A percentile compares a stretch with the other conserved stretches of the same genome.
Evolutionary conservation across 2,329 filamentous ascomycete genomes (phyloP).

Genomic region (Mycocentrospora acerina): DNA sequence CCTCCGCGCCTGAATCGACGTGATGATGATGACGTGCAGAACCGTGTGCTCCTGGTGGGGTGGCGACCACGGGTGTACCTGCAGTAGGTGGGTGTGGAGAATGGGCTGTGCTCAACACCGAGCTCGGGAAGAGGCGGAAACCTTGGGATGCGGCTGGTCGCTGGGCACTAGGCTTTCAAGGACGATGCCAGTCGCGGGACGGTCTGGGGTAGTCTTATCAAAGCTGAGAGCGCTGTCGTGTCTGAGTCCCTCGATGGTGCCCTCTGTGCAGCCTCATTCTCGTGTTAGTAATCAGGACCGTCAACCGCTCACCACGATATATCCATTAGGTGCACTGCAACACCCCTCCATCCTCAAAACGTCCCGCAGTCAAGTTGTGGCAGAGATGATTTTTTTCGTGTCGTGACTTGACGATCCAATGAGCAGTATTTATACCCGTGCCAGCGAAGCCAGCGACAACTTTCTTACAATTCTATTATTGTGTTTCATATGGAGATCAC

Average conservation of each 20-base stretch:
- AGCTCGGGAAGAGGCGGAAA: conserved; percentile 21
- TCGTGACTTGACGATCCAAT: too few relatives aligned
- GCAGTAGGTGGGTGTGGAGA: conserved; percentile 20
- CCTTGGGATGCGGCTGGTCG: conserved; percentile 16
- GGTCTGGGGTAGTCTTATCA: conserved; percentile 33
- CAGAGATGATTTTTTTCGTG: too few relatives aligned
- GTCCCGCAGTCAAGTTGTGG: too few relatives aligned
- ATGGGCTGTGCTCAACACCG: conserved; percentile 18
- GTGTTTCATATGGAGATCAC: too few relatives aligned
- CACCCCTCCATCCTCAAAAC: too few relatives aligned
- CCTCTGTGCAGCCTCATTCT: conserved; percentile 8
- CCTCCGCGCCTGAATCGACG: conserved; percentile 2
- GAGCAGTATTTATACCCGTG: too few relatives aligned
- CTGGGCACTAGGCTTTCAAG: conserved; percentile 27
- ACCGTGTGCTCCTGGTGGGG: conserved; percentile 15
- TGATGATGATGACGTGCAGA: conserved; percentile 19
- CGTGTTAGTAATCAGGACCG: conserved; percentile 25
- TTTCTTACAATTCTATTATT: too few relatives aligned
- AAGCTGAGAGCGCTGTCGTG: background rate
- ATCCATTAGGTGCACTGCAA: too few relatives aligned
- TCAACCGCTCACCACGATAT: conserved; percentile 3
- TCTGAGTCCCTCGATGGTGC: conserved; percentile 3
- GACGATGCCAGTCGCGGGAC: conserved; percentile 27
- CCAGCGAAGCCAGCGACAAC: too few relatives aligned
- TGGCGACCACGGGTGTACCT: conserved; percentile 32